Evolutionary conservation across 768 basidiomycete species (phyloP), one percentile per base, ranked within the genome.

Genomic region (Russula lepida): DNA sequence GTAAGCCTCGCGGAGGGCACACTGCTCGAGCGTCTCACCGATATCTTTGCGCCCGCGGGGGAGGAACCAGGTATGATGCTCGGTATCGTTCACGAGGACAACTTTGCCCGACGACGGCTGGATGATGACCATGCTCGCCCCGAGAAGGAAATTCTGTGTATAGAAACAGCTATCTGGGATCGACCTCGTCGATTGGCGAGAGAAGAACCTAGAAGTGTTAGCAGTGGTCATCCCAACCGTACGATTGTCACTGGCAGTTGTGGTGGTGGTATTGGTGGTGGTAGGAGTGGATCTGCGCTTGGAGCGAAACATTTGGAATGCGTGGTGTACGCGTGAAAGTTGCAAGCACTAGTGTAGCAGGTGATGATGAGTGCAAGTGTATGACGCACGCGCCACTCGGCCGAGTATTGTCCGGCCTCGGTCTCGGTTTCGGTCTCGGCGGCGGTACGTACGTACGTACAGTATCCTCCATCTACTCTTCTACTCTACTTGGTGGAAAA

Each of bases 21-120:
- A 69, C 49, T 77, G 69, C 67, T 86, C 84, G 28, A 86, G 69
- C 2, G 77, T 78, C 73, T 88, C 85, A 6, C 84, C 84, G 0
- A 81, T 65, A 68, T 88, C 85, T 69, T 87, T 88, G 49, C 86
- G 71, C 8, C 86, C 85, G 54, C 77, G 77, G 0, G 85, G 85
- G 4, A 86, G 74, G 68, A 86, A 85, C 78, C 78, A 86, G n/a
- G 72, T 68, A 8, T 23, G 1, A 8, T 2, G 12, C 25, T 44
- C 43, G 5, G 54, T 51, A 8, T 73, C 68, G 33, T 56, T 58
- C 0, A 86, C 65, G 5, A 86, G 63, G 12, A 85, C 81, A 27
- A 86, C 66, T 65, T 80, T 80, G 11, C 74, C 69, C 0, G 82
- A 82, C 2, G 76, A 74, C n/a, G 79, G 78, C 66, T 86, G 84